Conservation (phyloP, 2,329 filamentous ascomycete genomes). For the Macrophomina tecta region DNA sequence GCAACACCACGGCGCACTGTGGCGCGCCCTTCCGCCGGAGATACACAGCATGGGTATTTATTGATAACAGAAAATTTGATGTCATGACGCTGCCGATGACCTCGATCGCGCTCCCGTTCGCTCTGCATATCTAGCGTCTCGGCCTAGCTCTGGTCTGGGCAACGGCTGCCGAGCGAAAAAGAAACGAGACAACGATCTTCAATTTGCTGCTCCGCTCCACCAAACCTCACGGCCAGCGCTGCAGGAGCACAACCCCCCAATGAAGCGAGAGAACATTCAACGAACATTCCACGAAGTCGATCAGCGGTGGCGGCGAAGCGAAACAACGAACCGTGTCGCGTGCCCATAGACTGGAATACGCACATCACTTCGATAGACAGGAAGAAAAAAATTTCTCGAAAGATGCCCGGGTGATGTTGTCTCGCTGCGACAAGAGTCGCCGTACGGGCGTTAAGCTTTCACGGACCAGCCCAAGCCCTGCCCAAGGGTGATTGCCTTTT, state of each 20-base stretch:
- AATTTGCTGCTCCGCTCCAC: background rate
- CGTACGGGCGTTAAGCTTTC: conserved; percentile 21
- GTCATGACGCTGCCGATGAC: background rate
- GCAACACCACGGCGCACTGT: background rate
- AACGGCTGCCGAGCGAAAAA: conserved; percentile 17
- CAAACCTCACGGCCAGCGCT: background rate
- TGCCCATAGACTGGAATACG: background rate
- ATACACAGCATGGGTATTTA: conserved; percentile 14
- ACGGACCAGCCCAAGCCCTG: background rate
- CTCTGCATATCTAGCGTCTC: background rate
- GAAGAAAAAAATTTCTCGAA: background rate
- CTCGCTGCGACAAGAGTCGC: background rate
- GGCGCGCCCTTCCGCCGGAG: conserved; percentile 11
- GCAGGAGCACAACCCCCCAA: background rate
- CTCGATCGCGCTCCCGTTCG: background rate
- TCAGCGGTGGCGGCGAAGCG: background rate
- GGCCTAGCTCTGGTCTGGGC: conserved; percentile 18
- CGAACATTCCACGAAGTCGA: conserved; percentile 4
- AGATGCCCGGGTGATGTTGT: background rate
- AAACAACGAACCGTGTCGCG: conserved; percentile 1
- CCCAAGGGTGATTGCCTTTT: background rate
- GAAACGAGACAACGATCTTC: conserved; percentile 13
- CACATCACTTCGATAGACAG: background rate
- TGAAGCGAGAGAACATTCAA: conserved; percentile 19
- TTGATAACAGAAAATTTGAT: conserved; percentile 11